These are phyloP conservation scores for Gaillardinia entomophila DNA, from an alignment of 805 yeast genomes.

Conservation along the genomic window DNA sequence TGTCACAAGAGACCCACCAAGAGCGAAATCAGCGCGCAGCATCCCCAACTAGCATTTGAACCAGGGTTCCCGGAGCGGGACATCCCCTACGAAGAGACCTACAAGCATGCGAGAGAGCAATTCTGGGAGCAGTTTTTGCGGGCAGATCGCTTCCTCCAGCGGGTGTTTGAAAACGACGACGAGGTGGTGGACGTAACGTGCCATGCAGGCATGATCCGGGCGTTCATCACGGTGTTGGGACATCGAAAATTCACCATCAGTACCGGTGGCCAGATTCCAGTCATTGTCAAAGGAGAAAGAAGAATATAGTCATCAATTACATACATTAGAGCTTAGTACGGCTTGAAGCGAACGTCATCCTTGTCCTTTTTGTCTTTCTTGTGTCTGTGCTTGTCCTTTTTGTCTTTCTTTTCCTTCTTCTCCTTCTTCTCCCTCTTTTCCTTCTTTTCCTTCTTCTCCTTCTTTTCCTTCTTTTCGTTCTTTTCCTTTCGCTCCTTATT, in stretches of 20 bases:
- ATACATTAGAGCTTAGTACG: constrained; percentile 33
- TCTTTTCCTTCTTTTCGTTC: constrained; percentile 8
- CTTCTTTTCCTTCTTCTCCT: constrained; percentile 16
- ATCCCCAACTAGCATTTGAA: constrained; percentile 13
- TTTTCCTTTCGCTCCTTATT: constrained; percentile 6
- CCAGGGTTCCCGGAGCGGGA: constrained; percentile 16
- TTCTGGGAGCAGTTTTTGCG: constrained; percentile 15
- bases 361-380: constrained; percentile 9
- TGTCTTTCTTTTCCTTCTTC: constrained; percentile 22
- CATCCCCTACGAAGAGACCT: constrained; percentile 4
- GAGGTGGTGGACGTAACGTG: constrained; percentile 15
- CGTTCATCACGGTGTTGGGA: constrained; percentile 20
- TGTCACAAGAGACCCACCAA: constrained; percentile 17
- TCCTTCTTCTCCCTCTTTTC: constrained; percentile 27
- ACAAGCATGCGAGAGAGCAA: constrained; percentile 8
- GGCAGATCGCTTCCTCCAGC: constrained; percentile 15
- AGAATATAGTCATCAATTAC: not conserved
- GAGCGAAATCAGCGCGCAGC: constrained; percentile 8
- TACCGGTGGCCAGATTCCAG: constrained; percentile 24
- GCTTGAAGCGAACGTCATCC: constrained; percentile 48
- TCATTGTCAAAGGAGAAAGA: constrained; percentile 18
- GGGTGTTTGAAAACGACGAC: constrained; percentile 12
- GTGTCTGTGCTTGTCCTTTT: constrained; percentile 23
- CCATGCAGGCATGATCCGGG: constrained; percentile 23
- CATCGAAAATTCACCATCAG: constrained; percentile 22